Evolutionary conservation across 2,329 filamentous ascomycete species (phyloP), one percentile per base, ranked within the genome.

Genomic region (Fusarium albosuccineum): DNA sequence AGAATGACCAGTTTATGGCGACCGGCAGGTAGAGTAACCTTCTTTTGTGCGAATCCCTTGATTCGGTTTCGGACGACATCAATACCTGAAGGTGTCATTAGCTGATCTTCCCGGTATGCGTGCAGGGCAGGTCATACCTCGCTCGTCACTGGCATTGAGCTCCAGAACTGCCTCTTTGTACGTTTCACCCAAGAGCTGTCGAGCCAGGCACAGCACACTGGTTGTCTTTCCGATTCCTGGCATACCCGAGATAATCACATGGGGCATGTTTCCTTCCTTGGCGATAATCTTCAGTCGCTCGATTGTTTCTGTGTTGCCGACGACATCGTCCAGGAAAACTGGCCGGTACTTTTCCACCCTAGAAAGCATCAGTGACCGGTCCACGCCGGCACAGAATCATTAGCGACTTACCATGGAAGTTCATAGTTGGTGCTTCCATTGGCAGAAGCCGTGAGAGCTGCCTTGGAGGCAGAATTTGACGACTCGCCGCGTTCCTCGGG

Each of bases 331-430:
- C 30, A 99, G 89, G 80, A 97, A 97, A 54, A 97, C 87, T 1
- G 96, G 96, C 39, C 96, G 88, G 82, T 98, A 99, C 79, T 99
- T 99, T 81, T 99, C 96, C 64, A 99, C 96, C 96, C 95, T 97
- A 67, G 13, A 61, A 61, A 64, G 9, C 68, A 66, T 70, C 63
- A 73, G 68, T 71, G 56, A 75, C 64, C 45, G 41, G 58, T 46
- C 39, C 39, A 9, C 6, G 16, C 51, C 17, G 30, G 2, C 62
- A 63, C 44, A 50, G 37, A 22, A 40, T 42, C 27, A 29, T 54
- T 11, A 30, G 33, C 29, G 34, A 70, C 78, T 61, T 82, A 93
- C 92, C 92, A 96, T 81, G 92, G 92, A 58, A 96, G 83, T 78
- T 96, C 92, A 72, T 94, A 94, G 69, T 82, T 87, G 9, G 82